These are phyloP conservation scores for Candida oleophila DNA, from an alignment of 805 yeast genomes.

Conservation along the genomic window DNA sequence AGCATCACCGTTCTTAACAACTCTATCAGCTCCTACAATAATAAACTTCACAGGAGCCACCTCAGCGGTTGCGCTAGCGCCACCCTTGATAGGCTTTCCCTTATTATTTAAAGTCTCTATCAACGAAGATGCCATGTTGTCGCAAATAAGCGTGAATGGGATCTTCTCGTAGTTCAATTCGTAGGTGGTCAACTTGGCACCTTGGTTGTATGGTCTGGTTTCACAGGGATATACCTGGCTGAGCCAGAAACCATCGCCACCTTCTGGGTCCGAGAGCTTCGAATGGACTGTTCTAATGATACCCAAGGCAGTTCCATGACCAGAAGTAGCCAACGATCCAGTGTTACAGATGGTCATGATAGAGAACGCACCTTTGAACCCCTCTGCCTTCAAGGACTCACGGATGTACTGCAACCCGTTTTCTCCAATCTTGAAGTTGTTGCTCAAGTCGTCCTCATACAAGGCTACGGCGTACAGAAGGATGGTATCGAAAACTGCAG, in stretches of 20 bases:
- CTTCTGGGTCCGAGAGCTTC: slow-evolving; percentile 30
- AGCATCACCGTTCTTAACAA: slow-evolving; percentile 90
- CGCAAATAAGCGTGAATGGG: slow-evolving; percentile 87
- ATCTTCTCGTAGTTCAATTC: slow-evolving; percentile 83
- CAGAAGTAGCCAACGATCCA: slow-evolving; percentile 95
- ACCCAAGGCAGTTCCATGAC: slow-evolving; percentile 96
- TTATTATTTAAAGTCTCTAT: slow-evolving; percentile 43
- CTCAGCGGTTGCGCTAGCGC: slow-evolving; percentile 4
- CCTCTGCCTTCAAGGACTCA: slow-evolving; percentile 42
- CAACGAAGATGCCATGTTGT: slow-evolving; percentile 85
- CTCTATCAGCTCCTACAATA: slow-evolving; percentile 94
- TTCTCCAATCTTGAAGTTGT: slow-evolving; percentile 75
- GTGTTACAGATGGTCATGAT: slow-evolving; percentile 94
- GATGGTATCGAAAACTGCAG: slow-evolving; percentile 28
- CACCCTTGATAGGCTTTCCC: slow-evolving; percentile 15
- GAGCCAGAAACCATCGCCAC: slow-evolving; percentile 45
- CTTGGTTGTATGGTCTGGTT: slow-evolving; percentile 96
- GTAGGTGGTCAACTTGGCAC: slow-evolving; percentile 88
- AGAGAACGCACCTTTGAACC: slow-evolving; percentile 64
- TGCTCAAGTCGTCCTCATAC: slow-evolving; percentile 73
- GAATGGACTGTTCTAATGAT: slow-evolving; percentile 72
- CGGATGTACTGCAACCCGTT: slow-evolving; percentile 74
- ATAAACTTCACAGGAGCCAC: slow-evolving; percentile 79
- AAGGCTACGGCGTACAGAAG: slow-evolving; percentile 50
- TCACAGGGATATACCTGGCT: slow-evolving; percentile 83